Evolutionary conservation across 495 filamentous ascomycete genomes (phyloP).

Genomic region (Viridothelium virens): DNA sequence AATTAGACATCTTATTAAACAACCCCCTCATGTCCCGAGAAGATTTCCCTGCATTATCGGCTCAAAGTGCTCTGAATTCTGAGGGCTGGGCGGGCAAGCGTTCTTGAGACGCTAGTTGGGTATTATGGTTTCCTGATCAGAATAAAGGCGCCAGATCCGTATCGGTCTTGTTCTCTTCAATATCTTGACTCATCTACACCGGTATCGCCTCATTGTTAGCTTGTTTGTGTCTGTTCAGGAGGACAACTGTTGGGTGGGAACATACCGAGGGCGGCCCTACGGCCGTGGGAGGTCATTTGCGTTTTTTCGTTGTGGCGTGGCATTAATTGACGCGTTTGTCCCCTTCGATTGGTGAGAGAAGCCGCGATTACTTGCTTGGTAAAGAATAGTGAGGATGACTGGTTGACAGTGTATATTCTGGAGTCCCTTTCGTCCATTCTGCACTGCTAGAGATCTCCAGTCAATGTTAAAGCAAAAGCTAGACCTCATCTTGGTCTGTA

Average conservation of each 20-base stretch:
- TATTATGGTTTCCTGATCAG: neutral
- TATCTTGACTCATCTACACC: constrained; percentile 6
- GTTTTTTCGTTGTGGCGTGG: constrained; percentile 7
- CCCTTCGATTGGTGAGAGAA: constrained; percentile 4
- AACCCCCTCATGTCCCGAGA: neutral
- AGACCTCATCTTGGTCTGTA: neutral
- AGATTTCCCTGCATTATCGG: neutral
- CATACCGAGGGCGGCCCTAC: neutral
- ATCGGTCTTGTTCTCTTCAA: neutral
- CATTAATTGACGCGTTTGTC: constrained; percentile 9
- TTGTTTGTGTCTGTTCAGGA: constrained; percentile 4
- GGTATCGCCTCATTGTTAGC: neutral
- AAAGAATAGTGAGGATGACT: neutral
- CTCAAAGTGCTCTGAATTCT: neutral
- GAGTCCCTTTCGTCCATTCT: neutral
- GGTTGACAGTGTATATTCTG: neutral
- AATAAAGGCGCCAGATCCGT: neutral
- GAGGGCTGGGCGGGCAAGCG: neutral
- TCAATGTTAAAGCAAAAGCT: neutral
- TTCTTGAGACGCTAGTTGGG: neutral
- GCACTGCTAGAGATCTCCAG: neutral
- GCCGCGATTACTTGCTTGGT: neutral
- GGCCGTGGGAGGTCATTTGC: constrained; percentile 8
- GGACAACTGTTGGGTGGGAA: neutral
- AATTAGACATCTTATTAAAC: neutral